Evolutionary conservation across 352 stramenopile species (phyloP), one percentile per base, ranked within the genome.

Genomic region (Pythium rhizo-oryzae): DNA sequence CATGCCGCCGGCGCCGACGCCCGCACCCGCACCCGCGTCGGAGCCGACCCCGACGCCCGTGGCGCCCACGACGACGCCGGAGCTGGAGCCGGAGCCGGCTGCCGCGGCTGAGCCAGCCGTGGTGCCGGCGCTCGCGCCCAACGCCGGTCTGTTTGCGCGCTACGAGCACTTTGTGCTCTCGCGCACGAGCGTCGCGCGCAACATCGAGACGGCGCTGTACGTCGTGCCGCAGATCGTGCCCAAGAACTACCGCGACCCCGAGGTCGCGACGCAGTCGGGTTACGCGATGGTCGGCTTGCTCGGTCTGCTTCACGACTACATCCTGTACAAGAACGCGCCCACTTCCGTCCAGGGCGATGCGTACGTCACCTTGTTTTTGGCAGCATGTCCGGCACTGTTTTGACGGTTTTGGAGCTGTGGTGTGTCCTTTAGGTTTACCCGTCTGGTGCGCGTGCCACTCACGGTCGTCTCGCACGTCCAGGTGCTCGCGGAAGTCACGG

Each of bases 261-360:
- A 94, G 53, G 65, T 93, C 24, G 80, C 84, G 41, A 86, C 85
- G 18, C 83, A 96, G 64, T 78, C 74, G n/a, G 82, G 87, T 7
- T 96, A 96, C 70, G 87, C 87, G 50, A 62, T 94, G 37, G 84
- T 91, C 53, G 85, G 85, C 0, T 59, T 96, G 44, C 71, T 96
- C 41, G 83, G 87, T 57, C 35, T 94, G 65, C 93, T 91, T 69
- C 87, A 96, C 59, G 87, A 96, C 81, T 90, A 90, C 67, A 74
- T 96, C 15, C 67, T 93, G 56, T 91, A 84, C 80, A 91, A 90
- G 75, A 74, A 79, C 18, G 57, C 73, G n/a, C 50, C 61, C 49
- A 54, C 46, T 23, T 57, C 63, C 23, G 57, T 13, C 54, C 62
- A 58, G 33, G 47, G 28, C 49, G 41, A 67, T 46, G 55, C 24